phyloP scores from a whole-genome alignment of 768 basidiomycete species.

The Naganishia vishniacii region DNA sequence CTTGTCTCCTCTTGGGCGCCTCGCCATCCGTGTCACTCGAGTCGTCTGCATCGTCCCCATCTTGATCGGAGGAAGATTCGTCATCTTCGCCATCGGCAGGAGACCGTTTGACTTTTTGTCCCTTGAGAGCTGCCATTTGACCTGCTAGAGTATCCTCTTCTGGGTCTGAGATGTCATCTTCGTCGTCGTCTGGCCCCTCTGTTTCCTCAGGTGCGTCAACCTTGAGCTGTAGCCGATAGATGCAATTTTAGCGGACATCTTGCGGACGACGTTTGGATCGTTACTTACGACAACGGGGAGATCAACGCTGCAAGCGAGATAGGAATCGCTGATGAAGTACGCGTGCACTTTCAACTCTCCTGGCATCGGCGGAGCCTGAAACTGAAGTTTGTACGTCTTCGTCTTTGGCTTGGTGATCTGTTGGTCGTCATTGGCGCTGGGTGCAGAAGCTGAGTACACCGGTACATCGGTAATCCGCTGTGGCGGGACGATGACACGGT shows the following conservation, averaged over 20 bases:
- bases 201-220: conserved; percentile 65
- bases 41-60: conserved; percentile 23
- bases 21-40: conserved; percentile 23
- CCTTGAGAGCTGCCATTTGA: conserved; percentile 95
- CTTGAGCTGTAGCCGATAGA: conserved; percentile 60
- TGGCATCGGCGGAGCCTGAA: conserved; percentile 82
- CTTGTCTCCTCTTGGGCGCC: conserved; percentile 7
- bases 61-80: conserved; percentile 37
- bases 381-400: conserved; percentile 74
- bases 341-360: conserved; percentile 86
- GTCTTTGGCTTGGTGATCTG: conserved; percentile 32
- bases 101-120: conserved; percentile 74
- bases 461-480: conserved; percentile 75
- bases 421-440: conserved; percentile 24
- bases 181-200: conserved; percentile 58
- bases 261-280: not conserved
- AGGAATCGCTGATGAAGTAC: conserved; percentile 79
- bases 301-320: conserved; percentile 71
- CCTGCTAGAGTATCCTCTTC: conserved; percentile 94
- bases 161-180: conserved; percentile 95
- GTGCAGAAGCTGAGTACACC: conserved; percentile 32
- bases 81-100: conserved; percentile 53
- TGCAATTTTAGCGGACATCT: conserved; percentile 18
- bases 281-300: conserved; percentile 65
- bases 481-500: conserved; percentile 80